Percentiles rank a stretch among this genome's conserved stretches.
Conservation (phyloP, 495 filamentous ascomycete species). For the Penicillium verhagenii region DNA sequence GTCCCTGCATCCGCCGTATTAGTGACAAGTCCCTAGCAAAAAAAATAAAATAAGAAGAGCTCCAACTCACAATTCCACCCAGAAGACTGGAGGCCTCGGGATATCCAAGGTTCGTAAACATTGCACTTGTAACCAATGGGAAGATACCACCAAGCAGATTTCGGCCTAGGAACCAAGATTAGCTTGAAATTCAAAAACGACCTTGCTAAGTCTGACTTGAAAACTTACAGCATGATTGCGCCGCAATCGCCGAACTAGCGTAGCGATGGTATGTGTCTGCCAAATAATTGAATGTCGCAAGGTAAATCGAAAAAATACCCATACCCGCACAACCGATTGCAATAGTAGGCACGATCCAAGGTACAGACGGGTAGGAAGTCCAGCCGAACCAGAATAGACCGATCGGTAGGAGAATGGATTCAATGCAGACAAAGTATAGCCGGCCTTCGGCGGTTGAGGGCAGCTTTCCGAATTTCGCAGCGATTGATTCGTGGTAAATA, state of each 20-base stretch:
- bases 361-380: constrained; percentile 64
- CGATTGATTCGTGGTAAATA: constrained; percentile 67
- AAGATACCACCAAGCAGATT: constrained; percentile 85
- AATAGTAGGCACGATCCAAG: constrained; percentile 76
- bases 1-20: constrained; percentile 37
- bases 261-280: constrained; percentile 88
- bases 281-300: constrained; percentile 91
- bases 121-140: constrained; percentile 67
- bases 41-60: not conserved
- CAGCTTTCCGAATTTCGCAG: constrained; percentile 39
- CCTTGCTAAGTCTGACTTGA: not conserved
- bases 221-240: constrained; percentile 69
- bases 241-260: constrained; percentile 82
- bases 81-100: constrained; percentile 72
- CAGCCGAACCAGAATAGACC: constrained; percentile 84
- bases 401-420: constrained; percentile 65
- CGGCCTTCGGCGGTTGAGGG: constrained; percentile 68
- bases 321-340: constrained; percentile 74
- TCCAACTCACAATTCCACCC: constrained; percentile 60
- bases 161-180: constrained; percentile 43
- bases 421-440: constrained; percentile 79
- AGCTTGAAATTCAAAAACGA: not conserved
- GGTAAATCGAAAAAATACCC: constrained; percentile 85
- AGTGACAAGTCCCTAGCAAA: not conserved
- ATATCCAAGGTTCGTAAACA: constrained; percentile 73